Evolutionary conservation across 176 grass and related monocot species (phyloP).

Genomic region (Hordeum vulgare): MorexV3_pseudomolecules_assembly NC_058523.1:87353267-87353766

Average conservation of each 20-base stretch:
- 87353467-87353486: not conserved
- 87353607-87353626: not conserved
- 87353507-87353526: not conserved
- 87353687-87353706: not conserved
- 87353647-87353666: constrained; percentile 5
- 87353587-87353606: constrained; percentile 34
- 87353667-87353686: not conserved
- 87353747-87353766: constrained; percentile 24
- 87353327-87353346: not conserved
- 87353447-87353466: not conserved
- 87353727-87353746: constrained; percentile 22
- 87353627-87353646: not conserved
- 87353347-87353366: constrained; percentile 28
- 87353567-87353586: constrained; percentile 21
- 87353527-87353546: constrained; percentile 4
- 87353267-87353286: not conserved
- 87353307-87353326: constrained; percentile 24
- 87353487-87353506: not conserved
- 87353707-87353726: constrained; percentile 29
- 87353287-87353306: not conserved
- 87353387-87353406: not conserved
- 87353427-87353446: not conserved
- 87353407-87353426: not conserved
- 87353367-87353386: not conserved
- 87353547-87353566: constrained; percentile 30